These are phyloP conservation scores for Paecilomyces dactylethromorphus DNA, from an alignment of 2,329 filamentous ascomycete genomes.

Conservation along the genomic window DNA sequence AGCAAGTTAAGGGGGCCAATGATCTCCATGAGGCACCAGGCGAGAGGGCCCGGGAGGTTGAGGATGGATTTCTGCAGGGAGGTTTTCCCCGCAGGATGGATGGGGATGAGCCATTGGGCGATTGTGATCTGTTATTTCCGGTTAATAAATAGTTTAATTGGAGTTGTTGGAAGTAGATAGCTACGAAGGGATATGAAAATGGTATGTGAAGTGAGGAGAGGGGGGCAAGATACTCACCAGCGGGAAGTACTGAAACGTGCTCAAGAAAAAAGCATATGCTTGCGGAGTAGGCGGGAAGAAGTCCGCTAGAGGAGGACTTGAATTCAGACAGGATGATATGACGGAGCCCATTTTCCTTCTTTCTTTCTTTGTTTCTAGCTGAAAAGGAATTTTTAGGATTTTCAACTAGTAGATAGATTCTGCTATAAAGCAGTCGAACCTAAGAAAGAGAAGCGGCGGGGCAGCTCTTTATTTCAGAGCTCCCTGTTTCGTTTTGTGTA, in stretches of 20 bases:
- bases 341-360: slow-evolving; percentile 16
- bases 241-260: slow-evolving; percentile 38
- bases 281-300: slow-evolving; percentile 34
- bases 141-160: slow-evolving; percentile 6
- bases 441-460: no score
- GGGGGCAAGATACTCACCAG: no score
- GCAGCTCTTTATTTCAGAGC: neutral
- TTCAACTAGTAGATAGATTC: neutral
- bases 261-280: slow-evolving; percentile 28
- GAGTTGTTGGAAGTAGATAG: slow-evolving; percentile 32
- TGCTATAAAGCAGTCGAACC: neutral
- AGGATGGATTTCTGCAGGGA: slow-evolving; percentile 59
- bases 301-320: slow-evolving; percentile 19
- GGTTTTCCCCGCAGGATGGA: slow-evolving; percentile 91
- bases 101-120: slow-evolving; percentile 68
- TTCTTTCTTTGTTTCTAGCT: neutral
- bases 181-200: slow-evolving; percentile 20
- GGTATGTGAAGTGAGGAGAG: no score
- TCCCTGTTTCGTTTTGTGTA: neutral
- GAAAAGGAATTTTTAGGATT: no score
- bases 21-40: slow-evolving; percentile 84
- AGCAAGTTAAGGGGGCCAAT: slow-evolving; percentile 70
- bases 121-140: slow-evolving; percentile 55
- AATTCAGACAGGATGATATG: slow-evolving; percentile 14
- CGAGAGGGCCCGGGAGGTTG: slow-evolving; percentile 83